These are phyloP conservation scores for Pleurotus tuber-regium DNA, from an alignment of 768 basidiomycete genomes.

Conservation along the genomic window DNA sequence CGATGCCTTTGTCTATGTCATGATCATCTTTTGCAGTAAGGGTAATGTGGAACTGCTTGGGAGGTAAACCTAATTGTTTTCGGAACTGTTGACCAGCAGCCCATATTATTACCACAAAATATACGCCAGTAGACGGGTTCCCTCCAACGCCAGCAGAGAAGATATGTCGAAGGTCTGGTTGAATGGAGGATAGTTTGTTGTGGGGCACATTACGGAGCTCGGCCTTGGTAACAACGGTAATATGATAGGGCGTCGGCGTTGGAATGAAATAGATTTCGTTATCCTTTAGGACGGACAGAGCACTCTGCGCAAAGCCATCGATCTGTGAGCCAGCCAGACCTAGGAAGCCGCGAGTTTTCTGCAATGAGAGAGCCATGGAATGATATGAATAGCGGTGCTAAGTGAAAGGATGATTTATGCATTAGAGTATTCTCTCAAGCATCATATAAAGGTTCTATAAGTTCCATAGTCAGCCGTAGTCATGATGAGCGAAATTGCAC, in stretches of 20 bases:
- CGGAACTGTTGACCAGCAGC: slow-evolving; percentile 50
- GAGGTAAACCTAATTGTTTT: slow-evolving; percentile 44
- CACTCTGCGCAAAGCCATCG: slow-evolving; percentile 8
- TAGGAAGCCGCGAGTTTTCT: slow-evolving; percentile 8
- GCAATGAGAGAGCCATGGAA: not conserved
- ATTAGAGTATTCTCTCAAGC: too few species aligned
- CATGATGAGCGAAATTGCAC: too few species aligned
- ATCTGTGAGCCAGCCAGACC: slow-evolving; percentile 4
- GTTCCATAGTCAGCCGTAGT: too few species aligned
- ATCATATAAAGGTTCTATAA: too few species aligned
- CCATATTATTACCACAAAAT: slow-evolving; percentile 54
- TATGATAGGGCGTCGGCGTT: slow-evolving; percentile 28
- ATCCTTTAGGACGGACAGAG: not conserved
- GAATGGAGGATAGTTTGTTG: slow-evolving; percentile 20
- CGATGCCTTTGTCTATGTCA: slow-evolving; percentile 45
- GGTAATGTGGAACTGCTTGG: slow-evolving; percentile 56
- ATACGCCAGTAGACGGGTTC: slow-evolving; percentile 25
- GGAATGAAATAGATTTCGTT: not conserved
- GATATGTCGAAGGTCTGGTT: slow-evolving; percentile 28
- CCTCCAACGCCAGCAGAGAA: slow-evolving; percentile 40
- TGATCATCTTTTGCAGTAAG: slow-evolving; percentile 40
- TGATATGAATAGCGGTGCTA: not conserved
- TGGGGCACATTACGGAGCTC: slow-evolving; percentile 29
- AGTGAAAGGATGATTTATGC: not conserved
- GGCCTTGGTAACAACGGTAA: slow-evolving; percentile 39